Evolutionary conservation across 192 early-diverging fungal genomes (phyloP).

Genomic region (Chytriomyces sp.): DNA sequence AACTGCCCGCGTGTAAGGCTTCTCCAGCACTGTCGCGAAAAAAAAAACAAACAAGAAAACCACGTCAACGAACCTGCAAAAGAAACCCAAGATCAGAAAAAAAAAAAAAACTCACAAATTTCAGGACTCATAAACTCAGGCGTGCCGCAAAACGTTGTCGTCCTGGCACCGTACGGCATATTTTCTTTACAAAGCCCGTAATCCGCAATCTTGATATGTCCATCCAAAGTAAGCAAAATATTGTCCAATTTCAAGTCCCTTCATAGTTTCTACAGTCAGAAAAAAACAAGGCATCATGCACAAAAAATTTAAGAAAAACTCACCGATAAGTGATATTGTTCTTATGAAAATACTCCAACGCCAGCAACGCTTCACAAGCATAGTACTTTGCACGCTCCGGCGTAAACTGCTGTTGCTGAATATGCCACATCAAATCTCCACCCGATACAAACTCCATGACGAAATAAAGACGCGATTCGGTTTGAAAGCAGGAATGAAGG

Average conservation of each 20-base stretch:
- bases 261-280: neutral
- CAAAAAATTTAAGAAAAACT: slow-evolving; percentile 11
- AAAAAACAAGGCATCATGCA: neutral
- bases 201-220: slow-evolving; percentile 98
- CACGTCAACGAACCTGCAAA: neutral
- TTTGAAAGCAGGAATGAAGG: slow-evolving; percentile 35
- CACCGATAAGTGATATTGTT: slow-evolving; percentile 88
- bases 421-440: slow-evolving; percentile 99
- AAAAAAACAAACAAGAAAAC: neutral
- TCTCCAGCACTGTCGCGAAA: slow-evolving; percentile 69
- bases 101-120: slow-evolving; percentile 58
- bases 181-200: slow-evolving; percentile 98
- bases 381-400: slow-evolving; percentile 95
- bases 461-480: slow-evolving; percentile 68
- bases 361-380: slow-evolving; percentile 92
- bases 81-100: neutral
- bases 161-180: slow-evolving; percentile 84
- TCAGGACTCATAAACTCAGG: slow-evolving; percentile 99
- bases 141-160: slow-evolving; percentile 97
- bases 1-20: slow-evolving; percentile 92
- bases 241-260: slow-evolving; percentile 98
- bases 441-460: slow-evolving; percentile 98
- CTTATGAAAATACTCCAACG: slow-evolving; percentile 95
- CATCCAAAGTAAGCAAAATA: slow-evolving; percentile 87
- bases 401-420: slow-evolving; percentile 89